A percentile compares a stretch with the other conserved stretches of the same genome.
Conservation (phyloP, 2,329 filamentous ascomycete species). For the Colletotrichum magnum region DNA sequence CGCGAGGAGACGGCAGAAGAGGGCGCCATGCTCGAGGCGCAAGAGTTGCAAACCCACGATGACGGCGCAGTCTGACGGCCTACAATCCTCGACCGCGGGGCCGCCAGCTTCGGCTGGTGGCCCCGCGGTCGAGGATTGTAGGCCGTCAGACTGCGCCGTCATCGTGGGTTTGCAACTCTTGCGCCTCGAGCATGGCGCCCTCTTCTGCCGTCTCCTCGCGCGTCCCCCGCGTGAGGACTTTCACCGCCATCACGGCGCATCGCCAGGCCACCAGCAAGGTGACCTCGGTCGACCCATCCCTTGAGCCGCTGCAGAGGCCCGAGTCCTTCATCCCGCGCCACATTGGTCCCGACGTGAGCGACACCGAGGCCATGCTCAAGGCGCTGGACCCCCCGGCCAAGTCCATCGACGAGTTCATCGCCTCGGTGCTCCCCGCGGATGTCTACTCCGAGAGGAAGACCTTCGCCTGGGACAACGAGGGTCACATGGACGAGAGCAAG, state of each 20-base stretch:
- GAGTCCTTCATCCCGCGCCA: constrained; percentile 85
- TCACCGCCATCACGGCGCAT: constrained; percentile 28
- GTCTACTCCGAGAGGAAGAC: constrained; percentile 79
- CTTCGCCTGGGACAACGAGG: constrained; percentile 64
- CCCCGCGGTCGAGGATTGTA: constrained; percentile 34
- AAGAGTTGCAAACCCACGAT: too few species aligned
- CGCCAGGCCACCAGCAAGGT: constrained; percentile 31
- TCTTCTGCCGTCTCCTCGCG: not conserved
- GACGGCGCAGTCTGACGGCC: too few species aligned
- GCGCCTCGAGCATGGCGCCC: constrained; percentile 16
- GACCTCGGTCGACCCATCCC: constrained; percentile 36
- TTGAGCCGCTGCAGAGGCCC: constrained; percentile 49
- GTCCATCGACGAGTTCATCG: constrained; percentile 85
- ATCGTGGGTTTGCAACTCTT: constrained; percentile 39
- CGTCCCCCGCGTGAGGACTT: constrained; percentile 31
- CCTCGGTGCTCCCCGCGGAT: constrained; percentile 85
- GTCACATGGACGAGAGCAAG: constrained; percentile 71
- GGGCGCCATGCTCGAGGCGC: too few species aligned
- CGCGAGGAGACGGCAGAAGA: too few species aligned
- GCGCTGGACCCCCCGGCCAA: constrained; percentile 80
- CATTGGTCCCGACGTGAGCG: constrained; percentile 83
- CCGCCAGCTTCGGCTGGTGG: constrained; percentile 41
- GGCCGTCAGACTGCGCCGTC: constrained; percentile 34
- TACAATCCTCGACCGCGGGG: too few species aligned
- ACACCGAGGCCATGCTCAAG: constrained; percentile 84